Evolutionary conservation across 2,329 filamentous ascomycete genomes (phyloP), one percentile per base, ranked within the genome.

Genomic region (Aspergillus sp.): DNA sequence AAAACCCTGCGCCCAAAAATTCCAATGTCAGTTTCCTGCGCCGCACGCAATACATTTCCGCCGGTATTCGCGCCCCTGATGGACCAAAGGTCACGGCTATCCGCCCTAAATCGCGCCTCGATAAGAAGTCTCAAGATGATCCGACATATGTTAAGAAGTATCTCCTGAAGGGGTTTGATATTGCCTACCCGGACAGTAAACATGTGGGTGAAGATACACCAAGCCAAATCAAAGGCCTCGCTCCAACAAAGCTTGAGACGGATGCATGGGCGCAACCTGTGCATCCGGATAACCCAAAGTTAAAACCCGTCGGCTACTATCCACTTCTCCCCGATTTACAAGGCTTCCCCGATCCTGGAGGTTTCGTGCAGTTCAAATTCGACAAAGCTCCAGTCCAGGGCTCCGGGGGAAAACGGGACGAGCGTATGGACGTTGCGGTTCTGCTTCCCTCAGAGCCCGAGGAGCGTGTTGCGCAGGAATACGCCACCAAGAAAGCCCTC

Each of bases 21-120:
- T 82, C 88, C 17, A 88, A 89, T 62, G 91, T 96, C 54, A 96
- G 91, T 62, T 99, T 99, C 83, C 84, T 99, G 65, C 91, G 95
- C 57, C 87, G 93, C 68, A 98, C 95, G 56, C 95, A 99, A 75
- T 98, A 98, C 78, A 97, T 96, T 69, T 76, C 77, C 25, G 71
- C 77, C 7, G 71, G 71, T 45, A 68, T 70, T 44, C 68, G 68
- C 35, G 70, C 69, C 5, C 68, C 71, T 2, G 73, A 76, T 37
- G 70, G 70, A 9, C 66, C 67, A 15, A 68, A 68, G 37, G 56
- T 65, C 21, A 50, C 69, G 4, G 60, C 70, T 12, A 60, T 65
- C 15, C 67, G 63, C 57, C 44, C 63, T 19, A 71, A 70, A 39
- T 56, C 64, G 44, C 70, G 68, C 21, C 44, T 61, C 37, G 69